These are phyloP conservation scores for Trichophyton schoenleinii DNA, from an alignment of 2,329 filamentous ascomycete genomes.

Conservation along the genomic window DNA sequence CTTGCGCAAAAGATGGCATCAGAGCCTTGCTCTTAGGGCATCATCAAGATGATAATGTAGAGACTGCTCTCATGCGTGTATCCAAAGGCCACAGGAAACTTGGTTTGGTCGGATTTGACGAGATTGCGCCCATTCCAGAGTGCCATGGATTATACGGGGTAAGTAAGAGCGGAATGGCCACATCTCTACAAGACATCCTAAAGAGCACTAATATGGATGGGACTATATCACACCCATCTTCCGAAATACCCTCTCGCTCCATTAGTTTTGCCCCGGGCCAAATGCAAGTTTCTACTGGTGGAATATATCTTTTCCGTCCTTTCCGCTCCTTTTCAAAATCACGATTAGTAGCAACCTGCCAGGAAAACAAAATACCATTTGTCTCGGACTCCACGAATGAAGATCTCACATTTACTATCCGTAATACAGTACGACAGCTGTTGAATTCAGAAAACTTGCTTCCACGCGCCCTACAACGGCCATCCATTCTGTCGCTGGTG, in stretches of 20 bases:
- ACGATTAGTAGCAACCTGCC: conserved; percentile 53
- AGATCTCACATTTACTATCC: conserved; percentile 60
- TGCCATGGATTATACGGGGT: conserved; percentile 63
- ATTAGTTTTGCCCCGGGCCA: neutral
- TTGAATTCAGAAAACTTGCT: conserved; percentile 42
- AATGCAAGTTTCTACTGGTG: conserved; percentile 21
- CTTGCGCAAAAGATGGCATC: conserved; percentile 43
- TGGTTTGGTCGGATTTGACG: conserved; percentile 60
- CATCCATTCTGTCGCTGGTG: conserved; percentile 51
- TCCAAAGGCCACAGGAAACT: conserved; percentile 52
- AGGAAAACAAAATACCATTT: conserved; percentile 55
- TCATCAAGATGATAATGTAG: conserved; percentile 80
- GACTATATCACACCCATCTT: neutral
- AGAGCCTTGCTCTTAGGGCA: conserved; percentile 64
- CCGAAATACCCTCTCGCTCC: neutral
- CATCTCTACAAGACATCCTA: neutral
- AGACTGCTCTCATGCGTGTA: conserved; percentile 75
- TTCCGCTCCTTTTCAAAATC: conserved; percentile 49
- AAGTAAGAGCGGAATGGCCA: conserved; percentile 46
- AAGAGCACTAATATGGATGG: neutral
- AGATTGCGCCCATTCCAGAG: conserved; percentile 62
- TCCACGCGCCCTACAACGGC: conserved; percentile 56
- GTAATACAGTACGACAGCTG: conserved; percentile 69
- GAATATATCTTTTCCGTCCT: conserved; percentile 27
- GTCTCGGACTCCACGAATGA: conserved; percentile 76